Evolutionary conservation across 805 yeast species (phyloP), one percentile per base, ranked within the genome.

Genomic region (Teunomyces kruisii): DNA sequence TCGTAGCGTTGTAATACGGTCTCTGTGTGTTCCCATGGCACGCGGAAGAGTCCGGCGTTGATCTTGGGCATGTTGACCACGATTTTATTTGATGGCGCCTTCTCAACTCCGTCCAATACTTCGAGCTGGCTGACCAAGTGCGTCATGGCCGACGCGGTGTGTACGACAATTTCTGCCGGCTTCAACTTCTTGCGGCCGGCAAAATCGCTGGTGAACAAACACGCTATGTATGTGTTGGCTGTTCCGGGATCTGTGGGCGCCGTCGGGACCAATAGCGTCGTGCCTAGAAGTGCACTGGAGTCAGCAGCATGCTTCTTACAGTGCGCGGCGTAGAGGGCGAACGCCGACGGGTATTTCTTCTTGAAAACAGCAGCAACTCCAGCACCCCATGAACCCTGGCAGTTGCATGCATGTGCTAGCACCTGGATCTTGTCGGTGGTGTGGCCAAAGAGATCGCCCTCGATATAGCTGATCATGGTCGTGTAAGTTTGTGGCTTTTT

Each of bases 341-440:
- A 85, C 3, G 92, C 78, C 2, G 68, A 56, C 2, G 88, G 90
- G 59, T 74, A 88, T 38, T 67, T 61, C 13, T 53, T 43, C 17
- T 73, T 76, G 55, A 88, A 79, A 19, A 65, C 76, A 3, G 70
- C 70, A 0, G 96, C 96, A 2, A 88, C 78, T 0, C 96, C 96
- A 3, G 88, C 92, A 3, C 94, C 94, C 96, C 96, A 88, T 1
- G 72, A 56, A 0, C 96, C 96, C 19, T 72, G 69, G 31, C 89
- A 81, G 58, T 88, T 88, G 57, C 96, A 88, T 0, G 96, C 81
- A 59, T 88, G 96, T 1, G 86, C 86, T 4, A 88, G 59, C 2
- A 86, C 67, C 0, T 81, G 58, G 1, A 46, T 41, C 3, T 44
- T 32, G 2, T 76, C 71, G 4, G 53, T 47, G 0, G 61, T 10